phyloP scores from a whole-genome alignment of 1,284 basidiomycete genomes.

The Omphalotus olearius region DNA sequence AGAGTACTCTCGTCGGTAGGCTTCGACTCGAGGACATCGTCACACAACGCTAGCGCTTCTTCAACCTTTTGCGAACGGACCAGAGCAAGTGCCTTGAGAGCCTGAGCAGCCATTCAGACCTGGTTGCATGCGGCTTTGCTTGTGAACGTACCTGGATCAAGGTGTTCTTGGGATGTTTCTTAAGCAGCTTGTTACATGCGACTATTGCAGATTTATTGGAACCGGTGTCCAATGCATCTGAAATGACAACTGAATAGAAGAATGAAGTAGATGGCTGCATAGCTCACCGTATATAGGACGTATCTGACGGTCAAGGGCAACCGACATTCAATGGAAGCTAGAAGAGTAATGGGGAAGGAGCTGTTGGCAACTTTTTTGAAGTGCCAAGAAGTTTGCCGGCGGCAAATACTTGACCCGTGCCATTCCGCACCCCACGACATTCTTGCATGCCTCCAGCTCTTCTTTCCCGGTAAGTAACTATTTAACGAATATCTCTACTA shows the following conservation, averaged over 20 bases:
- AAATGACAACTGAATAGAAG: constrained; percentile 11
- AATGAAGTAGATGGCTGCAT: constrained; percentile 4
- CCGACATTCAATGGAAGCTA: constrained; percentile 36
- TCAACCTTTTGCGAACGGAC: constrained; percentile 78
- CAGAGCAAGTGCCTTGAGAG: constrained; percentile 81
- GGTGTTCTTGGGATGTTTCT: constrained; percentile 70
- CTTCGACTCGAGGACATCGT: constrained; percentile 69
- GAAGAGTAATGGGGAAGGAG: constrained; percentile 8
- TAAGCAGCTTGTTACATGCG: constrained; percentile 80
- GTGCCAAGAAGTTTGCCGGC: neutral
- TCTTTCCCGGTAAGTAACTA: constrained; percentile 46
- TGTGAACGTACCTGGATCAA: constrained; percentile 59
- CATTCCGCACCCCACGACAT: neutral
- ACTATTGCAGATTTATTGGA: constrained; percentile 83
- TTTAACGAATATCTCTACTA: constrained; percentile 3
- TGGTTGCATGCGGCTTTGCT: constrained; percentile 6
- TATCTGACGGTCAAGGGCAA: constrained; percentile 71
- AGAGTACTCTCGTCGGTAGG: constrained; percentile 68
- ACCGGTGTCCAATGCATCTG: constrained; percentile 80
- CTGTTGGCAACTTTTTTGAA: constrained; percentile 3
- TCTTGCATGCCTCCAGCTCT: constrained; percentile 29
- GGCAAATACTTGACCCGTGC: neutral
- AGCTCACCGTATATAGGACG: constrained; percentile 72
- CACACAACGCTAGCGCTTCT: constrained; percentile 73
- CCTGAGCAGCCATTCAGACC: constrained; percentile 34